Base-by-base conservation (phyloP, 2,329 filamentous ascomycete species). In the Fusarium graminum region DNA sequence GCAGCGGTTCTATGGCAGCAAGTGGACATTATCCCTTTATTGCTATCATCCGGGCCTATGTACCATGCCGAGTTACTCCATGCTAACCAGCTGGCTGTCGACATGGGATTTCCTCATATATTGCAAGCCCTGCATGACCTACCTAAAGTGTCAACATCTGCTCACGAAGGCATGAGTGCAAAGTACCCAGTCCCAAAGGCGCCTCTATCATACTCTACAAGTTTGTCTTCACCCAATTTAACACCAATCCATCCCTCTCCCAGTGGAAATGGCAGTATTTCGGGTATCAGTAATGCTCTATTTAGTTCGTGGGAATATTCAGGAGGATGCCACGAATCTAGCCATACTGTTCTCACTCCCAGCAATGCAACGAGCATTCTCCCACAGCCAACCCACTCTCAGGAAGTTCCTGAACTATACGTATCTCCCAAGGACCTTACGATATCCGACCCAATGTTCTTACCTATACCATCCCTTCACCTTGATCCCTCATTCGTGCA, bases 1-100 rank as follows among this genome's bases (percentile, higher is more conserved):
- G 73, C 74, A 7, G 74, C 74, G 5, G 68, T 73, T 6, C 67
- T 67, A 14, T 76, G 74, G 74, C 51, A 68, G n/a, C 65, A 69
- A 19, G 10, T 64, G 1, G 68, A 70, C 1, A 68, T 75, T 16
- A 60, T 71, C 17, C 63, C 58, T 6, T 25, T 72, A n/a, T 52
- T 76, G 6, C 39, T 75, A 11, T 32, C 49, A 12, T 67, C 53
- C 5, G 67, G 53, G 22, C 51, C 64, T 0, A 45, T 72, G 7
- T 74, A 74, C 28, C 36, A 47, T 19, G 52, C 54, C 4, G 59
- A 63, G 3, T 46, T 73, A 34, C 32, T 62, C 22, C 67, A 74
- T 16, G 74, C 74, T 6, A 51, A 57, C 8, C 56, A 63, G 1
- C 49, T 75, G 28, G 74, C 74, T 6, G 30, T 55, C 5, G 66